phyloP scores from a whole-genome alignment of 306 rosid genomes.

The Fagus crenata region DNA sequence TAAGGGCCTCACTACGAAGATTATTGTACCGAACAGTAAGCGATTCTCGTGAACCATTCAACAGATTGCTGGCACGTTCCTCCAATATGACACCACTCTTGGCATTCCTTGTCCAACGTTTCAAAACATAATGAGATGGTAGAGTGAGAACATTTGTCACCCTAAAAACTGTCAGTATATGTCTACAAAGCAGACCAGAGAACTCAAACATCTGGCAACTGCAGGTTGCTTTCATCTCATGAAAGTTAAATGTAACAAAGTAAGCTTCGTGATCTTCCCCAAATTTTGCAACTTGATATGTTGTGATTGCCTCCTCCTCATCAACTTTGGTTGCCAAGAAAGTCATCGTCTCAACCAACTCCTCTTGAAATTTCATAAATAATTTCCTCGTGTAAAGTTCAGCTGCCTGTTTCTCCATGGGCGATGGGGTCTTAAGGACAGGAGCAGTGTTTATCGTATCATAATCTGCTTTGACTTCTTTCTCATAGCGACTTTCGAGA shows the following conservation, averaged over 20 bases:
- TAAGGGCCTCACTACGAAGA: constrained; percentile 35
- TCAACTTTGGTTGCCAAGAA: constrained; percentile 37
- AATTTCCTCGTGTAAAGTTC: constrained; percentile 38
- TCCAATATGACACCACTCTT: constrained; percentile 38
- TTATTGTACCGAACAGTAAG: constrained; percentile 26
- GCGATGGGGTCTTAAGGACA: constrained; percentile 38
- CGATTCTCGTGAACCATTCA: constrained; percentile 26
- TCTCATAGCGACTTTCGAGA: constrained; percentile 38
- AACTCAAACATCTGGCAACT: constrained; percentile 39
- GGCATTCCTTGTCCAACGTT: constrained; percentile 44
- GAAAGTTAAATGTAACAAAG: constrained; percentile 28
- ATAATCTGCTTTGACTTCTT: constrained; percentile 41
- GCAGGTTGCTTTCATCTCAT: constrained; percentile 33
- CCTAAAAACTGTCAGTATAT: constrained; percentile 42
- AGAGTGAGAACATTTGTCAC: constrained; percentile 43
- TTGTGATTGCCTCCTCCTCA: constrained; percentile 22
- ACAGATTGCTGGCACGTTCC: constrained; percentile 24
- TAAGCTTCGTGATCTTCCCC: constrained; percentile 30
- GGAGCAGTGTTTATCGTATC: constrained; percentile 34
- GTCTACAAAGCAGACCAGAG: constrained; percentile 37
- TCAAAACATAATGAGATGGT: constrained; percentile 36
- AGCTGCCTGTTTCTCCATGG: constrained; percentile 44
- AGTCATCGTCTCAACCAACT: constrained; percentile 37
- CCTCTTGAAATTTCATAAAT: constrained; percentile 41
- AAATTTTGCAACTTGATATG: constrained; percentile 34